Conservation (phyloP, 73 alveolate species). For the Tetrahymena malaccensis region DNA sequence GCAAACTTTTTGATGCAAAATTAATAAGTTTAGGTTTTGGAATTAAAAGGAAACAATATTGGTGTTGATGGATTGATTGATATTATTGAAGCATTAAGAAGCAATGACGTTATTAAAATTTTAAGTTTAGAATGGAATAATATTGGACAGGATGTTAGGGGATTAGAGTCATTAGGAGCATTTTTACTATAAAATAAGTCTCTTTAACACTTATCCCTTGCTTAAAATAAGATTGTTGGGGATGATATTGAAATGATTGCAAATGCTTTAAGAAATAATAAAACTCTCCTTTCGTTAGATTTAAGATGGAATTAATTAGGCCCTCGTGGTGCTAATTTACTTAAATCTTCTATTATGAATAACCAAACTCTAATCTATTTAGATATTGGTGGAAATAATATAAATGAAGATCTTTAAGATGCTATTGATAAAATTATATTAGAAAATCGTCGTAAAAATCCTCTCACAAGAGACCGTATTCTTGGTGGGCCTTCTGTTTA, state of each 20-base stretch:
- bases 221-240: conserved; percentile 16
- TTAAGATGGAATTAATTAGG: conserved; percentile 39
- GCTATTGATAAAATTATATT: conserved; percentile 34
- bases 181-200: conserved; percentile 27
- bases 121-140: conserved; percentile 51
- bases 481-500: neutral
- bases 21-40: conserved; percentile 20
- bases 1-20: conserved; percentile 8
- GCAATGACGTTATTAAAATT: neutral
- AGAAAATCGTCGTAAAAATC: conserved; percentile 39
- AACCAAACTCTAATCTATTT: conserved; percentile 12
- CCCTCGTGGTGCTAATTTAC: conserved; percentile 9
- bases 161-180: conserved; percentile 31
- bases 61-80: conserved; percentile 29
- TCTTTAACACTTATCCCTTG: conserved; percentile 9
- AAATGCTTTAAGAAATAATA: conserved; percentile 38
- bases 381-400: conserved; percentile 44
- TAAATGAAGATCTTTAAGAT: neutral
- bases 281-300: conserved; percentile 26
- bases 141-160: conserved; percentile 32
- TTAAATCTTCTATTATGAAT: conserved; percentile 13
- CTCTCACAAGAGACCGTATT: neutral
- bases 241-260: conserved; percentile 25
- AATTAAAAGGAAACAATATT: conserved; percentile 46
- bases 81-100: conserved; percentile 33